Evolutionary conservation across 148 eudicot species (phyloP), one percentile per base, ranked within the genome.

Genomic region (Fagopyrum tataricum): DNA sequence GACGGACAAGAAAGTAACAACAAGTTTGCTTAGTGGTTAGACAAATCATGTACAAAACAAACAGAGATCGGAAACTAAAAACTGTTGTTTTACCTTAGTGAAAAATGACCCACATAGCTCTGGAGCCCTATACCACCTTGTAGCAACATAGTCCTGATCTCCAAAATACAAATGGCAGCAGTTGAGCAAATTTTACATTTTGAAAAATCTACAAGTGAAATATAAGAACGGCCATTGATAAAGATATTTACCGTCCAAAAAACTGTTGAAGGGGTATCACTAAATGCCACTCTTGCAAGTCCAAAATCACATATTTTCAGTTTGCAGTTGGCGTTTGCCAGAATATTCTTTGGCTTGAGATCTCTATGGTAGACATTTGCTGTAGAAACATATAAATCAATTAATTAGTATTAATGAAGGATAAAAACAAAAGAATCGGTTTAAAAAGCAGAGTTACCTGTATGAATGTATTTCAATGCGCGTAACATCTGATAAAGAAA

Each of bases 111-210:
- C 98, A 77, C 97, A 91, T 40, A 94, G 84, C 87, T 94, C 98
- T 48, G 98, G 98, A 72, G 98, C 98, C 79, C 98, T 82, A 73
- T 94, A 94, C 97, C 97, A 89, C 86, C 96, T 86, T 67, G 98
- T 91, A 72, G 96, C 98, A 78, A 94, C 98, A 77, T 91, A 94
- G 80, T 91, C 98, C 98, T 94, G 75, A 64, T 73, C 4, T 49
- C 74, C 59, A 76, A 46, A 31, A 42, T 11, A 7, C 76, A 48
- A 58, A 41, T 12, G n/a, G 52, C 9, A 73, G 40, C 6, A 62
- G 44, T 31, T 64, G 43, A 64, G 15, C 43, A 64, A 20, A 37
- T 14, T 31, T 21, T 4, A 56, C 4, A 46, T 46, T 46, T 44
- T 46, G 10, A 46, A 46, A 37, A 37, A 5, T 7, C 44, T 64